These are phyloP conservation scores for Cystofilobasidium macerans DNA, from an alignment of 768 basidiomycete genomes.

Conservation along the genomic window DNA sequence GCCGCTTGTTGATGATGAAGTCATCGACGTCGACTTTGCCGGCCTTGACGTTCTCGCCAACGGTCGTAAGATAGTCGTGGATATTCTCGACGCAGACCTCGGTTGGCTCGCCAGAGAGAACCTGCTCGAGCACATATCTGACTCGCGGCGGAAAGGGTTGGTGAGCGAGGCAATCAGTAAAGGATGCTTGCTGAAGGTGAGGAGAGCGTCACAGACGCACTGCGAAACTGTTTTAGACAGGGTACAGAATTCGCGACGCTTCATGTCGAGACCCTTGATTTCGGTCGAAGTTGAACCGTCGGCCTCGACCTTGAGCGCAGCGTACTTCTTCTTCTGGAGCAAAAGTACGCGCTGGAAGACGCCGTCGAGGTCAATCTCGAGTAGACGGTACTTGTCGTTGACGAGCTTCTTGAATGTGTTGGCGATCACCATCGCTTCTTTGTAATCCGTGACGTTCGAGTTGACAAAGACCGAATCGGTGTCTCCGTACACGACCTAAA, in stretches of 20 bases:
- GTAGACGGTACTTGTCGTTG: conserved; percentile 85
- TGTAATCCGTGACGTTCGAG: conserved; percentile 77
- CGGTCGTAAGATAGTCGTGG: conserved; percentile 71
- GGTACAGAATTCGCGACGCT: conserved; percentile 84
- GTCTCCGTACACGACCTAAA: conserved; percentile 93
- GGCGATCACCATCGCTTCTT: conserved; percentile 83
- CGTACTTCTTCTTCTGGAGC: conserved; percentile 98
- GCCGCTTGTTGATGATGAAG: conserved; percentile 90
- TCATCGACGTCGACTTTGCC: conserved; percentile 79
- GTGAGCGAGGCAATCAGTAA: background rate
- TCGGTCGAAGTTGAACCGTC: conserved; percentile 66
- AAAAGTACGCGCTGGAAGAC: conserved; percentile 85
- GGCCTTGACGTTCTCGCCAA: conserved; percentile 66
- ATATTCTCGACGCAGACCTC: conserved; percentile 82
- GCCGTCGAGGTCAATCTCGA: conserved; percentile 93
- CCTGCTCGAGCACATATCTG: conserved; percentile 79
- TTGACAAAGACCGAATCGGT: conserved; percentile 99
- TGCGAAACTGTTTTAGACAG: conserved; percentile 86
- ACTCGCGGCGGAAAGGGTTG: background rate
- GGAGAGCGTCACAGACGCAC: too few relatives aligned
- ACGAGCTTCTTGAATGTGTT: conserved; percentile 88
- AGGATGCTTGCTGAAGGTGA: too few relatives aligned
- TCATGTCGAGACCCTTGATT: conserved; percentile 98
- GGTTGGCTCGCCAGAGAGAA: conserved; percentile 80
- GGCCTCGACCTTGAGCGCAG: conserved; percentile 88